Evolutionary conservation across 179 eudicot genomes (phyloP).

Genomic region (Heliamphora ciliata): DNA sequence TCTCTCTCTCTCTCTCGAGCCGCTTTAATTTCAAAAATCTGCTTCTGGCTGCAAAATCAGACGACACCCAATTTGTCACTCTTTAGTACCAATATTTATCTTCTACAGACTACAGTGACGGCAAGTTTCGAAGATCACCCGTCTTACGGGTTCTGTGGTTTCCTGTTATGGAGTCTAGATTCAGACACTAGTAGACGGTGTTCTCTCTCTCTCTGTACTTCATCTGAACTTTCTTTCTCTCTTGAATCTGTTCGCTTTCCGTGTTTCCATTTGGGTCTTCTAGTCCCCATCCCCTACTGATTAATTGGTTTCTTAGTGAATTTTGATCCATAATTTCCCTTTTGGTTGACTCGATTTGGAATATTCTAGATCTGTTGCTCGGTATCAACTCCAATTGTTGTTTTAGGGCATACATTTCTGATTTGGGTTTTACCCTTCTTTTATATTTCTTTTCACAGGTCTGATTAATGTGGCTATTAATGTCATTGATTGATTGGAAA

Average conservation of each 20-base stretch:
- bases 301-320: neutral
- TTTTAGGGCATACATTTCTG: neutral
- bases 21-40: slow-evolving; percentile 12
- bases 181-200: slow-evolving; percentile 1
- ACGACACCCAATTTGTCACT: neutral
- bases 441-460: neutral
- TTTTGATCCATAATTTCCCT: neutral
- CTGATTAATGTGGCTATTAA: neutral
- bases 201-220: neutral
- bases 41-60: neutral
- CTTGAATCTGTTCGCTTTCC: neutral
- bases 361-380: slow-evolving; percentile 6
- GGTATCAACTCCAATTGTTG: neutral
- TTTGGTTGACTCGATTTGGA: neutral
- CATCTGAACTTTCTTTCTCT: neutral
- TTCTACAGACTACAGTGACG: neutral
- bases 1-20: neutral
- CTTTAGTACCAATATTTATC: neutral
- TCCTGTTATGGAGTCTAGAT: slow-evolving; percentile 4
- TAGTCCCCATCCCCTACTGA: too few species aligned
- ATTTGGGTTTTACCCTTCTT: neutral
- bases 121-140: neutral
- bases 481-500: neutral
- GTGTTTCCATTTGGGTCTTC: neutral
- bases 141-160: neutral